Conservation (phyloP, 2,329 filamentous ascomycete species). For the Domatiomyces globalis region DNA sequence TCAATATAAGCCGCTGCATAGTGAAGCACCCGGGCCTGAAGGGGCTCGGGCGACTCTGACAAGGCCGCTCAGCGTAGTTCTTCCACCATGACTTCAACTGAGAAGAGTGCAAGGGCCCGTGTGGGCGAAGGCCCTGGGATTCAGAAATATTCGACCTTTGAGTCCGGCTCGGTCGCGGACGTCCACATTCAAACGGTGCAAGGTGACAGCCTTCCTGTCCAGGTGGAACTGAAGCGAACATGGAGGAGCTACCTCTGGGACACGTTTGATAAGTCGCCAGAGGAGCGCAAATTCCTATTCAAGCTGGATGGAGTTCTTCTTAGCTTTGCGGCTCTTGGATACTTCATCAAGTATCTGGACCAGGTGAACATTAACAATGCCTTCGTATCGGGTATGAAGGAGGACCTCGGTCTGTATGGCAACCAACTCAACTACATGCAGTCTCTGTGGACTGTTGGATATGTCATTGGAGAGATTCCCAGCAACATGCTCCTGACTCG, state of each 20-base stretch:
- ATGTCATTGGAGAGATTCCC: slow-evolving; percentile 41
- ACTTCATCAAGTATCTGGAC: slow-evolving; percentile 43
- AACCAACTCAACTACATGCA: slow-evolving; percentile 44
- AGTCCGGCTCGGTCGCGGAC: not conserved
- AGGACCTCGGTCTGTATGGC: slow-evolving; percentile 37
- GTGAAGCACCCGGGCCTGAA: no score
- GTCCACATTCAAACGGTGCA: no score
- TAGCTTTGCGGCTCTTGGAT: slow-evolving; percentile 41
- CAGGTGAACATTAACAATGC: slow-evolving; percentile 29
- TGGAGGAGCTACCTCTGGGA: slow-evolving; percentile 41
- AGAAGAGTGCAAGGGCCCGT: not conserved
- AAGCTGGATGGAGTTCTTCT: slow-evolving; percentile 45
- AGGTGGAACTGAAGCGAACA: slow-evolving; percentile 23
- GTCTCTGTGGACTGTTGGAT: slow-evolving; percentile 49
- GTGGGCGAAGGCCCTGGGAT: not conserved
- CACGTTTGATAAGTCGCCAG: slow-evolving; percentile 36
- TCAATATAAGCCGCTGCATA: no score
- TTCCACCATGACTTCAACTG: not conserved
- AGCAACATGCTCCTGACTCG: slow-evolving; percentile 39
- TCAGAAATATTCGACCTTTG: not conserved
- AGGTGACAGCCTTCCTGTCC: slow-evolving; percentile 6
- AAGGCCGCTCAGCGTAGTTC: not conserved
- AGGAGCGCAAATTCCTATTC: slow-evolving; percentile 37
- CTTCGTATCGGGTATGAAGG: slow-evolving; percentile 41
- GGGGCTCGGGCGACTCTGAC: no score